Percentiles rank a stretch among this genome's conserved stretches.
These are phyloP conservation scores for Naganishia vishniacii DNA, from an alignment of 768 basidiomycete genomes.

Conservation along the genomic window DNA sequence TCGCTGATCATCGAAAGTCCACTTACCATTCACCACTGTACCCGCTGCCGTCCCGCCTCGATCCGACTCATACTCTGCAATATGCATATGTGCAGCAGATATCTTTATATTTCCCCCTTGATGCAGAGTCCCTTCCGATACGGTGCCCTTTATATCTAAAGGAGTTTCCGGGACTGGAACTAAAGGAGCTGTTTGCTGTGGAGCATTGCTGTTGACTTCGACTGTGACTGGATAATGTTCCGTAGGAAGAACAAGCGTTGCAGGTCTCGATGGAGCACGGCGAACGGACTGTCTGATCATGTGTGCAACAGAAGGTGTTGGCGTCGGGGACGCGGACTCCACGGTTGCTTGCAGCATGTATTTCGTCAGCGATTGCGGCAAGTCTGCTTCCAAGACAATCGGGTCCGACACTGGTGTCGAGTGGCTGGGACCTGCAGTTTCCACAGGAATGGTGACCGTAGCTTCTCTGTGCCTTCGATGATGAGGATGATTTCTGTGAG, in stretches of 20 bases:
- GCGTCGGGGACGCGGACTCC: not conserved
- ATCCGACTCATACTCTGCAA: not conserved
- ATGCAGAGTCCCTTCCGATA: not conserved
- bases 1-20: too few relatives aligned
- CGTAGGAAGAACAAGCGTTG: not conserved
- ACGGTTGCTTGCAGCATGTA: not conserved
- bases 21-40: not conserved
- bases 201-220: not conserved
- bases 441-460: not conserved
- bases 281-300: not conserved
- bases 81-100: not conserved
- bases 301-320: not conserved
- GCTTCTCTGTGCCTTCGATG: not conserved
- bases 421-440: too few relatives aligned
- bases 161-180: too few relatives aligned
- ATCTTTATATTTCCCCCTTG: not conserved
- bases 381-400: not conserved
- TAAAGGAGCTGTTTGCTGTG: not conserved
- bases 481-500: not conserved
- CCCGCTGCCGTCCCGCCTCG: not conserved
- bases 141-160: too few relatives aligned
- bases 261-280: not conserved
- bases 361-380: not conserved
- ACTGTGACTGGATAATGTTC: not conserved
- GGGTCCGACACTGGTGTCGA: too few relatives aligned